Evolutionary conservation across 129 eudicot species (phyloP).

Genomic region (Glebionis coronaria): DNA sequence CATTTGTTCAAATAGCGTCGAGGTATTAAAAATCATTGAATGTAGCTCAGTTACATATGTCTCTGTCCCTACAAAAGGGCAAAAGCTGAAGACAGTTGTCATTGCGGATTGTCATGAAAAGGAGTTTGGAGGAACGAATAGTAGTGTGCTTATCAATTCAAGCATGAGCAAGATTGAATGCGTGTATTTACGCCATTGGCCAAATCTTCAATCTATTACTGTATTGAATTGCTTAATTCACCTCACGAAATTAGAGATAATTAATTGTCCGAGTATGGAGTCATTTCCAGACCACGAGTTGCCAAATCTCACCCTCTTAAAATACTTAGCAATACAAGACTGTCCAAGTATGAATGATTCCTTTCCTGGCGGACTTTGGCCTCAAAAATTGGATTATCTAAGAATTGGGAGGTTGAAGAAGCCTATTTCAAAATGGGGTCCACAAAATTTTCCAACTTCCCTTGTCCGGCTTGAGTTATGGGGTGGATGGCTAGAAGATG

Average conservation of each 20-base stretch:
- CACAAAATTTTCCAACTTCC: constrained; percentile 7
- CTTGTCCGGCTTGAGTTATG: background rate
- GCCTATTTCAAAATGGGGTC: constrained; percentile 18
- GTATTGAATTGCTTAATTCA: background rate
- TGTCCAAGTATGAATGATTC: constrained; percentile 18
- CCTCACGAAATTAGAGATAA: background rate
- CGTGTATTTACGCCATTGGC: background rate
- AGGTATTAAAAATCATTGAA: background rate
- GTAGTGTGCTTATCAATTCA: background rate
- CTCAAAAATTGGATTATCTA: constrained; percentile 13
- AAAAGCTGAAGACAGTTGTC: constrained; percentile 6
- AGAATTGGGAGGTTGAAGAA: constrained; percentile 13
- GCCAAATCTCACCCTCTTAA: background rate
- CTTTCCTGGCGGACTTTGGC: constrained; percentile 19
- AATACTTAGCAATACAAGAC: background rate
- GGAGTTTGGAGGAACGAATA: background rate
- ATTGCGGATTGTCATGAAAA: background rate
- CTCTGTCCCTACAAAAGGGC: constrained; percentile 1
- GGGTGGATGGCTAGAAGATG: constrained; percentile 6
- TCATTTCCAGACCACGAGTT: constrained; percentile 20
- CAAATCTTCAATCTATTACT: constrained; percentile 12
- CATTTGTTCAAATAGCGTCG: background rate
- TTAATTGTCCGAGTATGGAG: background rate
- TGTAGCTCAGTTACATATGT: background rate
- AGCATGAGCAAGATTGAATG: background rate